A percentile compares a stretch with the other conserved stretches of the same genome.
These are phyloP conservation scores for Microbotryum silenes-acaulis DNA, from an alignment of 1,284 basidiomycete species.

Conservation along the genomic window DNA sequence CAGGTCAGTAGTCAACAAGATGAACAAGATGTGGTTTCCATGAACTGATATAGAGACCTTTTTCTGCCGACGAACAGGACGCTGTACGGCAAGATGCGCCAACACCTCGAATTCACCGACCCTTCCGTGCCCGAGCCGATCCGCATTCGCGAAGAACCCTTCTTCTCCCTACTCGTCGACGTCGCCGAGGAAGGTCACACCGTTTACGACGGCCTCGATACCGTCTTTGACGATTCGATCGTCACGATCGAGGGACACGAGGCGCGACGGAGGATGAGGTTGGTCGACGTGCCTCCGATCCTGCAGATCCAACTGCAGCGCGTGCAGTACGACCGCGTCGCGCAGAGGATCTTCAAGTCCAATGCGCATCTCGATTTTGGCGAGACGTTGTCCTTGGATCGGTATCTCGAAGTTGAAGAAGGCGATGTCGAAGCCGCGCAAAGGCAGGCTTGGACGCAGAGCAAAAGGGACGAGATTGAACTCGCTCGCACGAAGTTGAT, in stretches of 20 bases:
- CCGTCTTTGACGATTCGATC: conserved; percentile 75
- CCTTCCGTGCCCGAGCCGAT: conserved; percentile 12
- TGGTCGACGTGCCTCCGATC: conserved; percentile 79
- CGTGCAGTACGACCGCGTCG: conserved; percentile 91
- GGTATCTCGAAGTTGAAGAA: conserved; percentile 65
- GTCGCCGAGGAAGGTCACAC: conserved; percentile 72
- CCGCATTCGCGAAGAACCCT: conserved; percentile 59
- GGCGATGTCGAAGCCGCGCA: conserved; percentile 49
- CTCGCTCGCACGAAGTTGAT: conserved; percentile 55
- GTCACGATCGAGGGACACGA: conserved; percentile 83
- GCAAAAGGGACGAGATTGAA: conserved; percentile 58
- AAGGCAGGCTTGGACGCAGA: conserved; percentile 60
- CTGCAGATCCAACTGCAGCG: conserved; percentile 93
- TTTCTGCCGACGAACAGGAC: conserved; percentile 6
- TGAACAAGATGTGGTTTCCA: no score
- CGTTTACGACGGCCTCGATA: conserved; percentile 85
- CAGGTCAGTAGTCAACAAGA: no score
- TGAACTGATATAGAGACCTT: no score
- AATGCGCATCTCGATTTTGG: conserved; percentile 89
- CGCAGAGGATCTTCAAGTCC: conserved; percentile 82
- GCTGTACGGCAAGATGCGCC: conserved; percentile 23
- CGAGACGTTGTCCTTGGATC: conserved; percentile 80
- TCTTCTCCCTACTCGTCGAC: conserved; percentile 89
- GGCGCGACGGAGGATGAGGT: conserved; percentile 76
- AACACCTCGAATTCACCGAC: conserved; percentile 19